Conservation (phyloP, 768 basidiomycete genomes). For the Boletus pseudo-olivaceus region DNA sequence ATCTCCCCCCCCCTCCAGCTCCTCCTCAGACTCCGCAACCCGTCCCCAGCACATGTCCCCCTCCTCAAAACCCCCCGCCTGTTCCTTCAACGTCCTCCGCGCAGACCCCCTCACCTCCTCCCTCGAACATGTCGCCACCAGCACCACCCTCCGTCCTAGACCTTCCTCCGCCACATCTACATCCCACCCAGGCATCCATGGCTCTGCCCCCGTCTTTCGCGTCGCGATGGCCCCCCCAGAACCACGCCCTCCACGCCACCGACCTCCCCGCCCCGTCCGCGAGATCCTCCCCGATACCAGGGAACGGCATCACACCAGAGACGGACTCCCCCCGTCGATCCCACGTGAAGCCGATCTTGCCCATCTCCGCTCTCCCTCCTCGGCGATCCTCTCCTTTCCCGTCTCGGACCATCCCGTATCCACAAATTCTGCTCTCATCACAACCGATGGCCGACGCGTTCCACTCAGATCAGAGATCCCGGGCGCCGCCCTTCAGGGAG, state of each 20-base stretch:
- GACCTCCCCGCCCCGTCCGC: constrained; percentile 18
- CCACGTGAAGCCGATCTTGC: constrained; percentile 29
- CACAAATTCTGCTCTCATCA: constrained; percentile 25
- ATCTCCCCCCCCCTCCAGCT: constrained; percentile 26
- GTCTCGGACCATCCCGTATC: constrained; percentile 28
- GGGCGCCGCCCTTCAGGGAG: constrained; percentile 25
- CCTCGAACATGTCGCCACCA: constrained; percentile 43
- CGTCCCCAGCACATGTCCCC: constrained; percentile 16
- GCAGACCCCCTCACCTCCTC: constrained; percentile 41
- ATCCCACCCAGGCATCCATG: constrained; percentile 27
- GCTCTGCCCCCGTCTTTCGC: constrained; percentile 36
- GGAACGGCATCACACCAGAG: constrained; percentile 24
- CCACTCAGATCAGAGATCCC: constrained; percentile 31
- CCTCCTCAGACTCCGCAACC: constrained; percentile 27
- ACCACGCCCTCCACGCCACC: constrained; percentile 16
- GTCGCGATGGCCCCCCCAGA: constrained; percentile 32
- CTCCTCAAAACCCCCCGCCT: constrained; percentile 18
- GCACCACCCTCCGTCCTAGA: constrained; percentile 37
- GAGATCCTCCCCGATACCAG: constrained; percentile 25
- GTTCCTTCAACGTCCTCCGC: constrained; percentile 45
- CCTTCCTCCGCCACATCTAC: constrained; percentile 12
- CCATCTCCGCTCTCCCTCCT: constrained; percentile 30
- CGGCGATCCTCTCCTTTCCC: constrained; percentile 34
- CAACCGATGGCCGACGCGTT: constrained; percentile 27
- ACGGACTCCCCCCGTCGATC: constrained; percentile 27